Evolutionary conservation across 805 yeast genomes (phyloP).

Genomic region (Barnettozyma californica): DNA sequence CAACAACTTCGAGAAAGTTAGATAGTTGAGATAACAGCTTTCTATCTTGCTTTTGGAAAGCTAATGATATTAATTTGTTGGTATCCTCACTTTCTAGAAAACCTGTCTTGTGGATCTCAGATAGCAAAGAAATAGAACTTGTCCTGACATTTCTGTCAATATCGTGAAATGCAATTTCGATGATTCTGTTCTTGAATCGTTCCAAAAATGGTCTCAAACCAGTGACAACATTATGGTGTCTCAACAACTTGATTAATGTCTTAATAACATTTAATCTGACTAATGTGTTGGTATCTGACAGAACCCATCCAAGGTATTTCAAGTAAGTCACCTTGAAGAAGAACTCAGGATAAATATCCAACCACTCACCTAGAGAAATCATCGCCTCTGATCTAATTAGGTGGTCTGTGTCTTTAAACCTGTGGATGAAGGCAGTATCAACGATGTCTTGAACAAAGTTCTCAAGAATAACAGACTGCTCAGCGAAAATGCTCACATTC

Average conservation of each 20-base stretch:
- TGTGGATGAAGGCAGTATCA: slow-evolving; percentile 60
- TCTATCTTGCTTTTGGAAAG: slow-evolving; percentile 30
- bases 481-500: slow-evolving; percentile 36
- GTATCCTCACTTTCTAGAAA: slow-evolving; percentile 58
- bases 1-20: slow-evolving; percentile 44
- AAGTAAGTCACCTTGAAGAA: slow-evolving; percentile 67
- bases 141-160: slow-evolving; percentile 50
- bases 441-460: slow-evolving; percentile 61
- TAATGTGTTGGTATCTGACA: slow-evolving; percentile 59
- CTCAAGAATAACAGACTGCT: slow-evolving; percentile 47
- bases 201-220: slow-evolving; percentile 78
- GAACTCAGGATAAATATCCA: slow-evolving; percentile 60
- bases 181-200: slow-evolving; percentile 58
- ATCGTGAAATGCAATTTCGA: slow-evolving; percentile 58
- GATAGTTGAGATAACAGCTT: slow-evolving; percentile 43
- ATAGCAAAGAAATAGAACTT: slow-evolving; percentile 45
- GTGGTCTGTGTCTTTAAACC: slow-evolving; percentile 79
- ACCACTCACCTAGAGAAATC: slow-evolving; percentile 61
- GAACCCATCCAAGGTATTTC: slow-evolving; percentile 77
- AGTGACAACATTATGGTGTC: slow-evolving; percentile 40
- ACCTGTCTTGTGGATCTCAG: slow-evolving; percentile 53
- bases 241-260: slow-evolving; percentile 46
- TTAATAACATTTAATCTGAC: slow-evolving; percentile 65
- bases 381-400: slow-evolving; percentile 68
- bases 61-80: slow-evolving; percentile 36